Evolutionary conservation across 495 filamentous ascomycete species (phyloP), one percentile per base, ranked within the genome.

Genomic region (Xylaria telfairii): DNA sequence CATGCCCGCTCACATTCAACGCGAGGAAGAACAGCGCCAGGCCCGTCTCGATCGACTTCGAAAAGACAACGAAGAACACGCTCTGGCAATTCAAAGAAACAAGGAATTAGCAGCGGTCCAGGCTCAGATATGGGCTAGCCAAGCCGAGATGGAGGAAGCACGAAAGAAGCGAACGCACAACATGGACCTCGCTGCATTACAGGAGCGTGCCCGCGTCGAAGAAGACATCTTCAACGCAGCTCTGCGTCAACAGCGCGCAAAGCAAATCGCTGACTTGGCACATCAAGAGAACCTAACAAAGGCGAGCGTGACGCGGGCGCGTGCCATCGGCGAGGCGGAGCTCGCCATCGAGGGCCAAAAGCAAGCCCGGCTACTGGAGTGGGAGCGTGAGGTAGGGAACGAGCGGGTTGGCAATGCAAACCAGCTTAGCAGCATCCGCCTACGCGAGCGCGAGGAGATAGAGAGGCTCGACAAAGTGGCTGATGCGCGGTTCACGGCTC

Each of bases 71-170:
- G 77, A 83, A 41, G 83, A 83, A 3, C 82, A 84, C 71, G 57
- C 49, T 2, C 67, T 78, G 12, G 74, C 79, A 3, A 75, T 86
- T 0, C 76, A 76, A 17, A 78, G 83, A 0, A 81, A 75, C 5
- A 79, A 80, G 51, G 83, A 85, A 69, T 73, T 85, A 3, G 82
- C 84, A 8, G 68, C 73, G 0, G 76, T 84, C 13, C 81, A 85
- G 21, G 77, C 81, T 61, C 78, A 85, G 49, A 81, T 86, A 71
- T 82, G 77, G 74, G 70, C 74, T 1, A 74, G 67, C 46, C 81
- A 83, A n/a, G 80, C 83, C 6, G 80, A 84, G 66, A 72, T 85
- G 2, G 84, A 86, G 65, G 83, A 83, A 39, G 75, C 79, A 7
- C 80, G 82, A 30, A 79, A 76, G 54, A 76, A 74, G 47, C 69